A percentile compares a stretch with the other conserved stretches of the same genome.
phyloP scores from a whole-genome alignment of 306 rosid genomes.

The Vigna angularis region DNA sequence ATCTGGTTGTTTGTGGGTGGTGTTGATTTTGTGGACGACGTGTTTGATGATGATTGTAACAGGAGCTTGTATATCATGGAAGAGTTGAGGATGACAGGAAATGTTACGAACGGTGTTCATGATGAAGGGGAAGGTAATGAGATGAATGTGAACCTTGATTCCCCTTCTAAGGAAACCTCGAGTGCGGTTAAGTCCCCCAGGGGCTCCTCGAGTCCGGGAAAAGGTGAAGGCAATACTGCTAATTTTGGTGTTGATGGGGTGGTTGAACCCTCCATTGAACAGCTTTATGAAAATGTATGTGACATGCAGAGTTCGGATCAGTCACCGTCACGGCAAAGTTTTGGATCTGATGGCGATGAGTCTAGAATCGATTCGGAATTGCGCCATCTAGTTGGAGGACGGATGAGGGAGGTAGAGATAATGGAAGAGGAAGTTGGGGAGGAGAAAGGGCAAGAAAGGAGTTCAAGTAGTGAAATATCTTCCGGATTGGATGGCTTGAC shows the following conservation, averaged over 20 bases:
- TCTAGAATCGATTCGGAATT: constrained; percentile 95
- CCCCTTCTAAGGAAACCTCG: constrained; percentile 59
- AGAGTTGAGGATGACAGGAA: constrained; percentile 75
- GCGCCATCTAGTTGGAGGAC: constrained; percentile 89
- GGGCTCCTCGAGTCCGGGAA: constrained; percentile 54
- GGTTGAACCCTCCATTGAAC: constrained; percentile 83
- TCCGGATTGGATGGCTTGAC: constrained; percentile 60
- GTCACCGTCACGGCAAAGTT: constrained; percentile 85
- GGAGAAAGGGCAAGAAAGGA: constrained; percentile 53
- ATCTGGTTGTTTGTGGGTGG: constrained; percentile 41
- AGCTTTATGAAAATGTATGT: constrained; percentile 95
- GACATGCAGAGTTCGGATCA: constrained; percentile 99
- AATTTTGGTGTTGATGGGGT: constrained; percentile 55
- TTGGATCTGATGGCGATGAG: constrained; percentile 93
- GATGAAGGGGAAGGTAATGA: constrained; percentile 59
- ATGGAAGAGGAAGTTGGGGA: constrained; percentile 81
- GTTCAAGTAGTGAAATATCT: constrained; percentile 59
- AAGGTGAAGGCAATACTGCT: constrained; percentile 36
- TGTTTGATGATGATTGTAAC: constrained; percentile 51
- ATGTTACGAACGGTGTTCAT: constrained; percentile 55
- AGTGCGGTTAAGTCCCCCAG: constrained; percentile 49
- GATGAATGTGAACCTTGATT: constrained; percentile 46
- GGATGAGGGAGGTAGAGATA: constrained; percentile 96
- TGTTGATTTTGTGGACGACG: constrained; percentile 54
- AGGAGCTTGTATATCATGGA: constrained; percentile 38